Conservation (phyloP, 2,329 filamentous ascomycete species). For the Arthrobotrys sinensis region DNA sequence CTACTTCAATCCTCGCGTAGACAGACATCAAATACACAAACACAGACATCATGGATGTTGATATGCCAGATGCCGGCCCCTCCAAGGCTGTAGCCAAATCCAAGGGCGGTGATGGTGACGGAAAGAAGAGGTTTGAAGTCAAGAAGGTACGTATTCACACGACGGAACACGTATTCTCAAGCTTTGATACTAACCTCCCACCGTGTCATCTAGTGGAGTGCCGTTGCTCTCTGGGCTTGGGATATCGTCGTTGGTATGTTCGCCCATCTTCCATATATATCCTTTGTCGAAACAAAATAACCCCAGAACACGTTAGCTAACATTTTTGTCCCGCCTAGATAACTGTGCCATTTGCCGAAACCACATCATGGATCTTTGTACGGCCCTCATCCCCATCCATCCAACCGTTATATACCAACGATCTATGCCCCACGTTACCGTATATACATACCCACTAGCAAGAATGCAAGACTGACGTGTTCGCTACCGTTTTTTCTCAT, state of each 20-base stretch:
- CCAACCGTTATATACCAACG: slow-evolving; percentile 42
- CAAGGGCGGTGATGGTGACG: slow-evolving; percentile 74
- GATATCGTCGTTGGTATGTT: slow-evolving; percentile 84
- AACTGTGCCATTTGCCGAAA: slow-evolving; percentile 99
- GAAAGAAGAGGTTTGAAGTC: slow-evolving; percentile 96
- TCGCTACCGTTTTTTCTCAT: slow-evolving; percentile 26
- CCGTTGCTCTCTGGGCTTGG: slow-evolving; percentile 98
- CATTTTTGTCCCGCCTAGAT: slow-evolving; percentile 70
- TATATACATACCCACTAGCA: slow-evolving; percentile 43
- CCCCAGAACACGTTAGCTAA: slow-evolving; percentile 30
- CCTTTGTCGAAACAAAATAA: not conserved
- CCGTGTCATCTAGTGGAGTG: slow-evolving; percentile 83
- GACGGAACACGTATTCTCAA: not conserved
- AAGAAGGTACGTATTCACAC: slow-evolving; percentile 82
- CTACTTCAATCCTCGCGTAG: slow-evolving; percentile 10
- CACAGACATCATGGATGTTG: slow-evolving; percentile 76
- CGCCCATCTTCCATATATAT: slow-evolving; percentile 1
- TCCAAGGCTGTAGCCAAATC: slow-evolving; percentile 73
- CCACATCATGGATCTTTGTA: slow-evolving; percentile 99
- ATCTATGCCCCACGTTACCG: slow-evolving; percentile 46
- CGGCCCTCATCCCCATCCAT: slow-evolving; percentile 65
- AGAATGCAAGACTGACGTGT: slow-evolving; percentile 61
- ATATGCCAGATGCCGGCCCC: slow-evolving; percentile 90
- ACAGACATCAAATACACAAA: slow-evolving; percentile 5
- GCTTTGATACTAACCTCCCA: slow-evolving; percentile 44